A percentile compares a stretch with the other conserved stretches of the same genome.
phyloP scores from a whole-genome alignment of 2,329 filamentous ascomycete species.

The Fusarium piperis region DNA sequence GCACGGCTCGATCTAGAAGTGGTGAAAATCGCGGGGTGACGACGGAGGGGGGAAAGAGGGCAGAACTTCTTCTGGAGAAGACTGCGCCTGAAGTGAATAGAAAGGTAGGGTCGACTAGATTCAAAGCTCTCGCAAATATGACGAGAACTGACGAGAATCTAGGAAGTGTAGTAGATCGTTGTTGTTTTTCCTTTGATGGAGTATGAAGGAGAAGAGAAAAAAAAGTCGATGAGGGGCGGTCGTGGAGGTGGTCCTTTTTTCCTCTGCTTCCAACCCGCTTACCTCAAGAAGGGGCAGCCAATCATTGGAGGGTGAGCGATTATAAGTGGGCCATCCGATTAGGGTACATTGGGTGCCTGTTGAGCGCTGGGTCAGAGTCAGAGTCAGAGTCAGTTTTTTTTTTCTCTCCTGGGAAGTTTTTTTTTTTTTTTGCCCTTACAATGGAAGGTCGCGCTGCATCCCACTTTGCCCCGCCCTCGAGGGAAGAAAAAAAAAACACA shows the following conservation, averaged over 20 bases:
- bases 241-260: slow-evolving; percentile 50
- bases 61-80: slow-evolving; percentile 49
- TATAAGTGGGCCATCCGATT: slow-evolving; percentile 38
- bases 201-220: slow-evolving; percentile 47
- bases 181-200: slow-evolving; percentile 45
- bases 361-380: slow-evolving; percentile 3
- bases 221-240: slow-evolving; percentile 53
- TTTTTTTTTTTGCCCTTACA: slow-evolving; percentile 8
- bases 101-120: slow-evolving; percentile 55
- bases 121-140: slow-evolving; percentile 57
- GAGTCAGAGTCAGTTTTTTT: not conserved
- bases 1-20: slow-evolving; percentile 78
- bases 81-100: slow-evolving; percentile 45
- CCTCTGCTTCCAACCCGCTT: slow-evolving; percentile 43
- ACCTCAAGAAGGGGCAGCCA: slow-evolving; percentile 41
- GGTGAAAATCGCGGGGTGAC: slow-evolving; percentile 51
- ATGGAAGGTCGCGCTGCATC: not conserved
- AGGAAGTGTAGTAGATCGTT: slow-evolving; percentile 51
- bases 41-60: slow-evolving; percentile 48
- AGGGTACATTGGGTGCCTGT: slow-evolving; percentile 39
- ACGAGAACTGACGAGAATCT: slow-evolving; percentile 55
- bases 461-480: not conserved
- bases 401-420: slow-evolving; percentile 23
- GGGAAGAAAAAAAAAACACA: slow-evolving; percentile 2
- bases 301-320: slow-evolving; percentile 26